Base-by-base conservation (phyloP, 1,139 yeast species). In the Eremothecium cymbalariae region DNA sequence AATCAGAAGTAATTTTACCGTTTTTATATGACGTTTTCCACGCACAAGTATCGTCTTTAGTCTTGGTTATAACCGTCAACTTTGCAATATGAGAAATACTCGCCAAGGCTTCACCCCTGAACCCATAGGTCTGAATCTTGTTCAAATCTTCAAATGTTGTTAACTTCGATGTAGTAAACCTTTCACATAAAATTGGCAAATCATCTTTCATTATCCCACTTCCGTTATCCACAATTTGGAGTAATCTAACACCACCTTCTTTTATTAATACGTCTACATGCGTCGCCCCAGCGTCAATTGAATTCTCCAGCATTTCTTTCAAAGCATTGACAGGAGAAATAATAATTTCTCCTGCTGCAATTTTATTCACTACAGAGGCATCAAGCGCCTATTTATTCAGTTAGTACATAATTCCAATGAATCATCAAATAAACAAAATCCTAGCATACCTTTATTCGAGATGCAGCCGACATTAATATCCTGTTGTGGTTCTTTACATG, bases 341-440 rank as follows among this genome's bases (percentile, higher is more conserved):
- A 40, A 93, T 84, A 60, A 93, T 85, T 61, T 93, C 98, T 1
- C 98, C 98, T 1, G 99, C 98, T 0, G 99, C 98, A 18, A 93
- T 90, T 41, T 80, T 72, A 56, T 85, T 88, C 34, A 93, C 83
- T 21, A 88, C 97, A 3, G 47, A 37, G 8, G 42, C 44, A 33
- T 53, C 58, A 25, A 55, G 37, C 3, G 54, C 47, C 35, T 44
- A 22, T 14, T 27, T 31, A n/a, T 15, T 25, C 4, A 8, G n/a
- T n/a, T n/a, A 5, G 14, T 8, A 16, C 5, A 16, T 4, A 6
- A 11, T 16, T 11, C n/a, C 9, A 14, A 8, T 27, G 8, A n/a
- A 4, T 9, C 8, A 14, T 4, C n/a, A 13, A n/a, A 16, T 31
- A 25, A n/a, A 5, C 19, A 3, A 14, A 4, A 4, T 31, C 12